A percentile compares a stretch with the other conserved stretches of the same genome.
Conservation (phyloP, 2,329 filamentous ascomycete genomes). For the Mycosphaerella arachidis region DNA sequence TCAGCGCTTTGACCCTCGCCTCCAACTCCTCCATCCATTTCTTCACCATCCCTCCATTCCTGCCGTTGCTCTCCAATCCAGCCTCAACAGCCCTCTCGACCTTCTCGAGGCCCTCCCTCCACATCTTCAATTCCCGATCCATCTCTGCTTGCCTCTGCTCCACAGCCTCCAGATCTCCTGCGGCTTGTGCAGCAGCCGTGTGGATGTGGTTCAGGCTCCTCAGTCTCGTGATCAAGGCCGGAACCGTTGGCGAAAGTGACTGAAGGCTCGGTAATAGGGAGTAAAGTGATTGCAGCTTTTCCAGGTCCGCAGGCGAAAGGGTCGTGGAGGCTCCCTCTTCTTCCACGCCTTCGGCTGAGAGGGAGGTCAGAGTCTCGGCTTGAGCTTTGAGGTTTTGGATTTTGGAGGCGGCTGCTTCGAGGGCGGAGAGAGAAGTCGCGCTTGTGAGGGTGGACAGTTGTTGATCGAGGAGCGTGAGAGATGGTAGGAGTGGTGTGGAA, state of each 20-base stretch:
- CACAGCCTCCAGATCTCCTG: constrained; percentile 69
- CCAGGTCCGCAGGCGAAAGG: constrained; percentile 58
- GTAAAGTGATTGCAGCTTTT: constrained; percentile 90
- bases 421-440: constrained; percentile 64
- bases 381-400: constrained; percentile 48
- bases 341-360: constrained; percentile 9
- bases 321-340: constrained; percentile 34
- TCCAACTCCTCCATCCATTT: constrained; percentile 87
- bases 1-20: constrained; percentile 57
- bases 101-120: constrained; percentile 74
- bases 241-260: constrained; percentile 75
- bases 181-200: constrained; percentile 76
- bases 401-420: constrained; percentile 52
- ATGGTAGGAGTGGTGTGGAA: constrained; percentile 70
- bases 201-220: constrained; percentile 81
- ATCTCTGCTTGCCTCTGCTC: constrained; percentile 79
- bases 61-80: constrained; percentile 64
- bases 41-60: constrained; percentile 80
- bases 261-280: constrained; percentile 85
- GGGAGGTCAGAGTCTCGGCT: constrained; percentile 55
- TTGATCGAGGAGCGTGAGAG: constrained; percentile 73
- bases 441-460: constrained; percentile 69
- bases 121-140: constrained; percentile 76
- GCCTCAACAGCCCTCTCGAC: constrained; percentile 71
- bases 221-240: constrained; percentile 77